These are phyloP conservation scores for Stachybotrys chartarum DNA, from an alignment of 2,329 filamentous ascomycete species.

Conservation along the genomic window DNA sequence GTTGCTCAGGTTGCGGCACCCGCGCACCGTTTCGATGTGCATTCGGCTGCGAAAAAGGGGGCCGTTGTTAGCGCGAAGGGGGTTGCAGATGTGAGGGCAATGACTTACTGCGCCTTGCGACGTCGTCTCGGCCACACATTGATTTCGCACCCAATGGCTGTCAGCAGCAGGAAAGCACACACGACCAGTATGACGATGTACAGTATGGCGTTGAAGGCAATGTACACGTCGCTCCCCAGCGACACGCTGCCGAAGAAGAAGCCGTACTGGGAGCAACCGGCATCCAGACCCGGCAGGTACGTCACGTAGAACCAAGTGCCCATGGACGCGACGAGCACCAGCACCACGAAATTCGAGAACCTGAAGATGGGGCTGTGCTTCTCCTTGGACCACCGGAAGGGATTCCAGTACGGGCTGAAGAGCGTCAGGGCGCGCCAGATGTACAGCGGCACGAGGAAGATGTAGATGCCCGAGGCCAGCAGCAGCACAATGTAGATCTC, in stretches of 20 bases:
- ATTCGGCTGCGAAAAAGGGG: conserved; percentile 5
- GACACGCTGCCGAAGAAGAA: conserved; percentile 23
- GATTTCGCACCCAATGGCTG: conserved; percentile 14
- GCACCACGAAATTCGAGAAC: conserved; percentile 14
- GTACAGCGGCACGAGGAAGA: conserved; percentile 24
- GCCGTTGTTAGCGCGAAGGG: background rate
- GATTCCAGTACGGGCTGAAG: conserved; percentile 21
- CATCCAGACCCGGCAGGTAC: conserved; percentile 13
- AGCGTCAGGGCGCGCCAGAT: conserved; percentile 23
- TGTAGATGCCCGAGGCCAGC: conserved; percentile 19
- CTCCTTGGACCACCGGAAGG: conserved; percentile 19
- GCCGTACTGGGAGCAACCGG: conserved; percentile 18
- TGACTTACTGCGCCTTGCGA: conserved; percentile 13
- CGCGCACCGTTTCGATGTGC: conserved; percentile 14
- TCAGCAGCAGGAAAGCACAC: conserved; percentile 14
- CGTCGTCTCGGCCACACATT: conserved; percentile 7
- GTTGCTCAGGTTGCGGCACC: conserved; percentile 12
- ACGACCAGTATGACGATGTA: conserved; percentile 18
- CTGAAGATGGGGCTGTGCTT: conserved; percentile 15
- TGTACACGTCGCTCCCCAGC: conserved; percentile 16
- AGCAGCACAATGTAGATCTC: conserved; percentile 25
- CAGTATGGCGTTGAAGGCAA: conserved; percentile 21
- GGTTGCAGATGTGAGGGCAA: background rate
- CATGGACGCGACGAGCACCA: conserved; percentile 18
- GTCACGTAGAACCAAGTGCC: conserved; percentile 24